Percentiles rank a stretch among this genome's conserved stretches.
phyloP scores from a whole-genome alignment of 805 yeast genomes.

The Teunomyces aglyptinius region DNA sequence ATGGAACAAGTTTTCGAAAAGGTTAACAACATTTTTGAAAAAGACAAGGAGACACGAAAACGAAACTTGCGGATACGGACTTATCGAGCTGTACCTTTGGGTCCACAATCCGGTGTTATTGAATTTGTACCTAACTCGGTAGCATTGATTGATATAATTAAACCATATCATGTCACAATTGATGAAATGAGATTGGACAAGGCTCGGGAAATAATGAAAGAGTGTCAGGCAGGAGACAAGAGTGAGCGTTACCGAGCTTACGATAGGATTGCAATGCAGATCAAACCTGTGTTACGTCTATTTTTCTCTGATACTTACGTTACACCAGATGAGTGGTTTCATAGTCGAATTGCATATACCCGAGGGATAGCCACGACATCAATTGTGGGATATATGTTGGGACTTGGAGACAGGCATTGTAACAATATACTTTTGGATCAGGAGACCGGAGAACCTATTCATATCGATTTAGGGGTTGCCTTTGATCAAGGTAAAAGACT shows the following conservation, averaged over 20 bases:
- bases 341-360: slow-evolving; percentile 59
- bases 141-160: slow-evolving; percentile 67
- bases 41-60: slow-evolving; percentile 54
- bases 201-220: slow-evolving; percentile 66
- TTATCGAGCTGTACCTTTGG: slow-evolving; percentile 86
- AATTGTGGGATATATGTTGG: slow-evolving; percentile 82
- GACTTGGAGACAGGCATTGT: slow-evolving; percentile 94
- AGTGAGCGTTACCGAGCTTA: slow-evolving; percentile 47
- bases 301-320: slow-evolving; percentile 69
- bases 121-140: slow-evolving; percentile 82
- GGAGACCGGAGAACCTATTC: slow-evolving; percentile 86
- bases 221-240: slow-evolving; percentile 46
- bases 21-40: slow-evolving; percentile 64
- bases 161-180: slow-evolving; percentile 54
- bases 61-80: slow-evolving; percentile 70
- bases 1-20: slow-evolving; percentile 96
- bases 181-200: slow-evolving; percentile 50
- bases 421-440: slow-evolving; percentile 84
- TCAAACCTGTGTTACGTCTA: slow-evolving; percentile 65
- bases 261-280: slow-evolving; percentile 43
- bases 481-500: slow-evolving; percentile 89
- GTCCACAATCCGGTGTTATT: slow-evolving; percentile 82
- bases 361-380: slow-evolving; percentile 83
- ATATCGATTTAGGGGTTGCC: slow-evolving; percentile 94
- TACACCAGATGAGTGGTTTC: slow-evolving; percentile 74